Evolutionary conservation across 1,139 yeast genomes (phyloP), one percentile per base, ranked within the genome.

Genomic region (Fermentozyma sake): DNA sequence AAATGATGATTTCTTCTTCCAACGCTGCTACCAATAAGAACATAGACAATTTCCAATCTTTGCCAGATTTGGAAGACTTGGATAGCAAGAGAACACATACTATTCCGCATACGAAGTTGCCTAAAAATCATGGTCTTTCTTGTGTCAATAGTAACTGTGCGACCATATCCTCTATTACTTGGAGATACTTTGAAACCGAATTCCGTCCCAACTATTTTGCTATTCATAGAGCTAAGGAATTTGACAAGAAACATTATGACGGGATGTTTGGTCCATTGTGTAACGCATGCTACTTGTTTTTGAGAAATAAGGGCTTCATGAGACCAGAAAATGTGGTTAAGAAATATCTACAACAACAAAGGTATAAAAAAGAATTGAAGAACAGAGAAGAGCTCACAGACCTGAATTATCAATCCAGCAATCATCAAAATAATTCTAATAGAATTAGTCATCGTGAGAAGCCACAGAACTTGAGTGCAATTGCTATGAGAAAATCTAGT

Each of bases 221-320:
- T 20, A 52, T 64, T 19, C 62, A 59, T 31, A 49, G 61, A 26
- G 60, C 69, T 5, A 55, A 55, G 23, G 60, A 56, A 32, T 66
- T 67, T 33, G 58, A 66, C 42, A 61, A 61, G 35, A 53, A 52
- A 33, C 50, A 63, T 34, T 67, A 65, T 36, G 70, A 67, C 27
- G 72, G 72, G 4, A 67, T 67, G 73, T 63, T 62, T 39, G 76
- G 76, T 2, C 72, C 74, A 1, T 51, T 68, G 30, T 69, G 76
- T 44, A 68, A 68, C 42, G 73, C 73, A 3, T 69, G 76, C 39
- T 66, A 62, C 39, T 49, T 68, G 17, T 68, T 68, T 37, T 60
- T 68, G 34, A 52, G 72, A 31, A 62, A 59, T 35, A 65, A 67
- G 41, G 74, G 73, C n/a, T 68, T 67, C 41, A 66, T 68, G 72